These are phyloP conservation scores for Stenogyne calaminthoides DNA, from an alignment of 305 asterid species.

Conservation along the genomic window DNA sequence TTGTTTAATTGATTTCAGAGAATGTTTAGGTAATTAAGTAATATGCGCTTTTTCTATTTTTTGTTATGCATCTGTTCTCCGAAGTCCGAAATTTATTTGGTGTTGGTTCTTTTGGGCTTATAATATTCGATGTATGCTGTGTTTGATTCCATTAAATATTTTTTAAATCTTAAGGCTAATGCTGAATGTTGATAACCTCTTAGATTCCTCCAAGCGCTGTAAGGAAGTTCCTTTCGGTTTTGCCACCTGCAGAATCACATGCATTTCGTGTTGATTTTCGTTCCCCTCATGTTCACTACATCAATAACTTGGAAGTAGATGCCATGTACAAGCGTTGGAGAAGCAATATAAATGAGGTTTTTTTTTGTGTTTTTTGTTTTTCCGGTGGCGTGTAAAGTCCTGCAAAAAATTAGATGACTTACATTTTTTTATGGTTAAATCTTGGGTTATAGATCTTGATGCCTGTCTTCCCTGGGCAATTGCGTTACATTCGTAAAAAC, in stretches of 20 bases:
- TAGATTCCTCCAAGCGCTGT: slow-evolving; percentile 83
- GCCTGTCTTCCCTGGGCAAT: slow-evolving; percentile 99
- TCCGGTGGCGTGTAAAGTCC: slow-evolving; percentile 8
- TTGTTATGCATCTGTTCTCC: slow-evolving; percentile 10
- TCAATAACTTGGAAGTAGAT: slow-evolving; percentile 93
- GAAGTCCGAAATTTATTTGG: not conserved
- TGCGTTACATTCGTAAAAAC: slow-evolving; percentile 95
- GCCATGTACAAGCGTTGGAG: slow-evolving; percentile 96
- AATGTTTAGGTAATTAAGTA: not conserved
- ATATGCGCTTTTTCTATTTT: not conserved
- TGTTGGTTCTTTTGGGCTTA: slow-evolving; percentile 22
- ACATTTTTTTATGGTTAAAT: slow-evolving; percentile 21
- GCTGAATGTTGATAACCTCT: slow-evolving; percentile 30
- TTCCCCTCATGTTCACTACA: slow-evolving; percentile 83
- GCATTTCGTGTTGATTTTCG: slow-evolving; percentile 94
- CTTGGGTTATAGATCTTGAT: slow-evolving; percentile 67
- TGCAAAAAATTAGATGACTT: slow-evolving; percentile 29
- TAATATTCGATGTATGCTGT: slow-evolving; percentile 13
- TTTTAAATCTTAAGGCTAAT: slow-evolving; percentile 29
- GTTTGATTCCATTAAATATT: slow-evolving; percentile 29
- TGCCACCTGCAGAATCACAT: slow-evolving; percentile 83
- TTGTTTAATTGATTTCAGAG: slow-evolving; percentile 14
- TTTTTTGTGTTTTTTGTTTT: not conserved
- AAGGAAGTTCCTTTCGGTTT: slow-evolving; percentile 78
- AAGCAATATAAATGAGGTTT: slow-evolving; percentile 90